Evolutionary conservation across 352 stramenopile genomes (phyloP).

Genomic region (Thraustochytrium sp.): DNA sequence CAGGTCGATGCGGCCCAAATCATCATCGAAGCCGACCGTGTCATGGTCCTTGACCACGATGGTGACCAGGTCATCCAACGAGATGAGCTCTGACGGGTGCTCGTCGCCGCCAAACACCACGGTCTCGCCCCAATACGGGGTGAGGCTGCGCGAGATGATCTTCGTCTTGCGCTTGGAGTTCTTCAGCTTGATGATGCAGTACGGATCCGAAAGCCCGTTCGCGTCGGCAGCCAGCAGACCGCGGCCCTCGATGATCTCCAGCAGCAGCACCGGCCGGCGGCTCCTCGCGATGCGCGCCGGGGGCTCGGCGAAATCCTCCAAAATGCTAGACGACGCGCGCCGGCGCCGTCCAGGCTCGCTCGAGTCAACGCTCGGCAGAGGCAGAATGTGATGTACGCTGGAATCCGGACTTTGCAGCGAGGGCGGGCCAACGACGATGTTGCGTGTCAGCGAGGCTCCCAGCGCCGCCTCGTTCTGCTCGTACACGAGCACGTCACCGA

Average conservation of each 20-base stretch:
- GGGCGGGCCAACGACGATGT: background rate
- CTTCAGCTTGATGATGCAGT: constrained; percentile 29
- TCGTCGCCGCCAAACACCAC: constrained; percentile 23
- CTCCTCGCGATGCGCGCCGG: background rate
- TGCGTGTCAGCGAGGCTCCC: background rate
- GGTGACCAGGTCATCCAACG: constrained; percentile 28
- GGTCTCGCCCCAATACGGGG: constrained; percentile 18
- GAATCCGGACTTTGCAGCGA: no score
- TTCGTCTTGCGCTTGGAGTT: constrained; percentile 29
- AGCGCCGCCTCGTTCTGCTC: background rate
- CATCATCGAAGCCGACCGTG: constrained; percentile 31
- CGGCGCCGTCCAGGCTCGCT: no score
- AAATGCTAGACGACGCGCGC: background rate
- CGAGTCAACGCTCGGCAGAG: no score
- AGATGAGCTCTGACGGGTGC: constrained; percentile 11
- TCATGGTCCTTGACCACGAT: constrained; percentile 38
- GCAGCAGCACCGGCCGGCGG: background rate
- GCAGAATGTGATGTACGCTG: no score
- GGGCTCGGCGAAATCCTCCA: background rate
- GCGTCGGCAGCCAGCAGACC: constrained; percentile 19
- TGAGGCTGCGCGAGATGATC: constrained; percentile 34
- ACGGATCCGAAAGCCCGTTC: constrained; percentile 41
- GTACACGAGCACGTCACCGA: background rate
- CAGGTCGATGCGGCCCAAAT: constrained; percentile 19
- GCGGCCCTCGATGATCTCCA: constrained; percentile 37